Evolutionary conservation across 2,329 filamentous ascomycete genomes (phyloP).

Genomic region (Talaromyces sp.): DNA sequence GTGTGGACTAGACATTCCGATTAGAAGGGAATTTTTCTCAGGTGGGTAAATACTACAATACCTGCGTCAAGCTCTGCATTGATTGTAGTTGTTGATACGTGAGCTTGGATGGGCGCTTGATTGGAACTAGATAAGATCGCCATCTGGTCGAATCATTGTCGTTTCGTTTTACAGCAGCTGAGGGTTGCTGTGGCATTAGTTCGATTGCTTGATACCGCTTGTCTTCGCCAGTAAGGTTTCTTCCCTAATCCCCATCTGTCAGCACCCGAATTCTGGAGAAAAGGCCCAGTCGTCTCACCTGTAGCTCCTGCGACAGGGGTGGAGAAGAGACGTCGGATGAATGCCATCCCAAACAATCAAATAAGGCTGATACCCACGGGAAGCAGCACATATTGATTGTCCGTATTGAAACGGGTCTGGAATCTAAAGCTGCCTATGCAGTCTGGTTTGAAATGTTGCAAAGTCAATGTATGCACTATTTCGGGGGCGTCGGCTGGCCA

Average conservation of each 20-base stretch:
- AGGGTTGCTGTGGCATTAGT: no score
- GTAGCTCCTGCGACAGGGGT: not conserved
- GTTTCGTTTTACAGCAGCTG: no score
- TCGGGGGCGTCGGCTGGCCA: not conserved
- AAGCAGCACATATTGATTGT: not conserved
- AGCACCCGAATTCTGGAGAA: not conserved
- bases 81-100: not conserved
- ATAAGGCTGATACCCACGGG: not conserved
- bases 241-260: not conserved
- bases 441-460: conserved; percentile 16
- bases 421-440: not conserved
- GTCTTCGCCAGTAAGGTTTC: not conserved
- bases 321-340: not conserved
- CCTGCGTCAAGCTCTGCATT: not conserved
- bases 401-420: not conserved
- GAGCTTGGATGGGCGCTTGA: no score
- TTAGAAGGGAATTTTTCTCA: not conserved
- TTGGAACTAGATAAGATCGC: no score
- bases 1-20: not conserved
- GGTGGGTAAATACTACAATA: not conserved
- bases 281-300: not conserved
- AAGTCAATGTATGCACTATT: not conserved
- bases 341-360: not conserved
- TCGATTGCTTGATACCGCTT: not conserved
- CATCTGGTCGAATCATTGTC: no score